Evolutionary conservation across 176 grass and related monocot genomes (phyloP).

Genomic region (Bothriochloa decipiens): DNA sequence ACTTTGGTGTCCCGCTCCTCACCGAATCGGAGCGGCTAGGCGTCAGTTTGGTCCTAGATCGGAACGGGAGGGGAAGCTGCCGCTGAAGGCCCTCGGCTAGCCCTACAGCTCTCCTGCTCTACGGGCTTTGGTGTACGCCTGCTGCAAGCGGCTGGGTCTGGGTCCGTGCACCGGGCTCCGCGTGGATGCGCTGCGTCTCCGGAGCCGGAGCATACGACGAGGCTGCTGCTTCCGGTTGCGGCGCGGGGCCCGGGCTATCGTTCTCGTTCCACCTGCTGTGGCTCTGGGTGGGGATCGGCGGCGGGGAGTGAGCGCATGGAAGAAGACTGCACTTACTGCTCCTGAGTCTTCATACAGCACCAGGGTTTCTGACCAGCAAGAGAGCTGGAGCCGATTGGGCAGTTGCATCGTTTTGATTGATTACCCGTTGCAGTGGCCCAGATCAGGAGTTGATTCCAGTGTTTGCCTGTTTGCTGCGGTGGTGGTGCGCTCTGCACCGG

Average conservation of each 20-base stretch:
- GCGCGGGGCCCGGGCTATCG: background rate
- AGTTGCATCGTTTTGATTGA: background rate
- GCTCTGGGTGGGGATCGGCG: slow-evolving; percentile 61
- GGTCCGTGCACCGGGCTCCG: background rate
- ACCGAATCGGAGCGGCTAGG: background rate
- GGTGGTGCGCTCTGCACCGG: background rate
- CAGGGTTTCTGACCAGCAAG: background rate
- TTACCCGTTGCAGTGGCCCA: background rate
- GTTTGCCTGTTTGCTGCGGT: too few species aligned
- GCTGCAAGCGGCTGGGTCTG: background rate
- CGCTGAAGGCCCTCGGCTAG: background rate
- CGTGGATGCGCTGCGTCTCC: slow-evolving; percentile 45
- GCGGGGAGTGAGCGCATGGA: slow-evolving; percentile 53
- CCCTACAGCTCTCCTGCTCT: background rate
- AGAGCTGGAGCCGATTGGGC: background rate
- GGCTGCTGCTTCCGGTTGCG: background rate
- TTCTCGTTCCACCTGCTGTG: slow-evolving; percentile 40
- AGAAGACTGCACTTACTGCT: slow-evolving; percentile 46
- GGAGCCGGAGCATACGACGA: slow-evolving; percentile 7
- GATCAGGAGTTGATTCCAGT: background rate
- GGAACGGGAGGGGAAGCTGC: background rate
- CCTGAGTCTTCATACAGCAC: background rate
- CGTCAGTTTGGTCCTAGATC: background rate
- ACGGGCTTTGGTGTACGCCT: background rate
- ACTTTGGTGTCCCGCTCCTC: background rate